These are phyloP conservation scores for Pseudogymnoascus sp. DNA, from an alignment of 2,329 filamentous ascomycete genomes.

Conservation along the genomic window DNA sequence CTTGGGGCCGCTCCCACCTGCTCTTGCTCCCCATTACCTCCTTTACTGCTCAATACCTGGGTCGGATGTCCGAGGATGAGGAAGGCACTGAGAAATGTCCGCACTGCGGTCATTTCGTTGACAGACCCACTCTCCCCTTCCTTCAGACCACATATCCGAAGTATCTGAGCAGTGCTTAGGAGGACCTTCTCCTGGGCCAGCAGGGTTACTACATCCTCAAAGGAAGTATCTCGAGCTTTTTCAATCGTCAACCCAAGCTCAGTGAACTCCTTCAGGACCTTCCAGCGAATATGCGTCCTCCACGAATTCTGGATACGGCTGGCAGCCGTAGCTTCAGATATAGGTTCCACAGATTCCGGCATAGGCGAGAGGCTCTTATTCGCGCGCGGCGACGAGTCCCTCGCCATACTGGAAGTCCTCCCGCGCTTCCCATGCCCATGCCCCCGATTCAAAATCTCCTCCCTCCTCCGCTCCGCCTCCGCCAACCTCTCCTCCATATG, in stretches of 20 bases:
- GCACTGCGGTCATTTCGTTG: constrained; percentile 60
- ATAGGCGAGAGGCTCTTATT: constrained; percentile 43
- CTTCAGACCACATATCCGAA: constrained; percentile 61
- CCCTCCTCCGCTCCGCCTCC: constrained; percentile 65
- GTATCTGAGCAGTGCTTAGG: constrained; percentile 54
- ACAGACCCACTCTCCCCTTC: constrained; percentile 57
- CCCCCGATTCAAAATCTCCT: constrained; percentile 51
- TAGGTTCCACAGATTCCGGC: constrained; percentile 37
- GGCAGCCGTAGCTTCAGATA: constrained; percentile 55
- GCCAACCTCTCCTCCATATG: constrained; percentile 76
- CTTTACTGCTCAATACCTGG: constrained; percentile 68
- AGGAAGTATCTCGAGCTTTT: constrained; percentile 59
- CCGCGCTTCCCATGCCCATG: constrained; percentile 38
- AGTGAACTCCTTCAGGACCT: constrained; percentile 56
- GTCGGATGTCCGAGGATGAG: constrained; percentile 72
- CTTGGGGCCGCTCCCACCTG: constrained; percentile 40
- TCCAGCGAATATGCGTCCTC: constrained; percentile 50
- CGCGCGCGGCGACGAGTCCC: constrained; percentile 29
- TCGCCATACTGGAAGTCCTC: constrained; percentile 44
- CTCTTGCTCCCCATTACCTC: constrained; percentile 48
- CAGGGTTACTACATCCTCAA: constrained; percentile 64
- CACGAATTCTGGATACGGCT: constrained; percentile 62
- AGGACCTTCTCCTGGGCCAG: constrained; percentile 61
- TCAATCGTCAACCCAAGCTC: constrained; percentile 63
- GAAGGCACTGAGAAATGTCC: constrained; percentile 73